Evolutionary conservation across 495 filamentous ascomycete genomes (phyloP), one percentile per base, ranked within the genome.

Genomic region (Aspergillus hancockii): DNA sequence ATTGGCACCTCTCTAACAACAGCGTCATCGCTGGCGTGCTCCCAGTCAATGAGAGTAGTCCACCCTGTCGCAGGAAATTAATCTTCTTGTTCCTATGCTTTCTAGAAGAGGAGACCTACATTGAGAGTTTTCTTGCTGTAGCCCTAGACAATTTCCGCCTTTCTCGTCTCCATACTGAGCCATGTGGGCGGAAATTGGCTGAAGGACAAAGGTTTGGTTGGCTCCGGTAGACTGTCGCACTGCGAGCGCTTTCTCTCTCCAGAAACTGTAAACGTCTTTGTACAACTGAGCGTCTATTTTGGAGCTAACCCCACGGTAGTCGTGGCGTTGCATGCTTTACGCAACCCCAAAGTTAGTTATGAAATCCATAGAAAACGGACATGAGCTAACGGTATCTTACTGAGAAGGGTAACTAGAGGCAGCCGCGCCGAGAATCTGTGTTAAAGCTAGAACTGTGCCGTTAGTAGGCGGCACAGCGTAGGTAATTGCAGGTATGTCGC

Each of bases 131-230:
- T n/a, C n/a, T 8, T 14, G 12, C n/a, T 7, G 7, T 8, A 51
- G 25, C 14, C 49, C 23, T 22, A 51, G 13, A 1, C 16, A 14
- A 19, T 49, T 49, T 23, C 47, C 47, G 16, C 47, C 49, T 18
- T 51, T 51, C 19, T 28, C 49, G 10, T n/a, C 31, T n/a, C 49
- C 49, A 9, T 30, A n/a, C 14, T 28, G 14, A 31, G 31, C 31
- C 49, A 51, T 28, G 49, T 51, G 13, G 8, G 18, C 49, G 8
- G 49, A n/a, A 22, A 51, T 31, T 10, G 23, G 49, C 49, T 51
- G 49, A 31, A 51, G 22, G 16, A n/a, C 22, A 51, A 51, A 51
- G 25, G 49, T 31, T 31, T 51, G 25, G 16, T 16, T 51, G 19
- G 49, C 49, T 16, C 49, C 10, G 49, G 49, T 51, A 23, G 49